Evolutionary conservation across 176 grass and related monocot genomes (phyloP).

Genomic region (Juncus inflexus): DNA sequence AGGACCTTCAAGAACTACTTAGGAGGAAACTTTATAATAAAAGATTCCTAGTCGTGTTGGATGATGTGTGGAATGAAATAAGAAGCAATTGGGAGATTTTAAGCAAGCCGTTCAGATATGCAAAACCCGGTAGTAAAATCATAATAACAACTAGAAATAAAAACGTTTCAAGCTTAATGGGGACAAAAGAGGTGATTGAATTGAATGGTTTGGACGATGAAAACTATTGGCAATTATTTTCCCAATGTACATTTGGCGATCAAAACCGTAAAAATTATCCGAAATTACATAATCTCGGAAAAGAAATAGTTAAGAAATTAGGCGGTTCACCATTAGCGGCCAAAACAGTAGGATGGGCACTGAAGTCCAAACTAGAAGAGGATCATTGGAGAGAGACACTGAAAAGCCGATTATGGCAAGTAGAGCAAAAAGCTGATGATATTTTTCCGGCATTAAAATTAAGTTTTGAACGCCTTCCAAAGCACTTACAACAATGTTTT

Average conservation of each 20-base stretch:
- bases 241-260: constrained; percentile 21
- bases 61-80: constrained; percentile 22
- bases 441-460: neutral
- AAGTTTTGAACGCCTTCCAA: constrained; percentile 7
- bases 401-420: neutral
- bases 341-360: neutral
- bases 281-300: neutral
- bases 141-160: constrained; percentile 15
- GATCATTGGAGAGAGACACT: neutral
- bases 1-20: neutral
- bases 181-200: neutral
- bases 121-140: neutral
- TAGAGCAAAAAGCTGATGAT: neutral
- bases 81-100: constrained; percentile 12
- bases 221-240: constrained; percentile 1
- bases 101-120: constrained; percentile 4
- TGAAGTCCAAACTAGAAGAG: neutral
- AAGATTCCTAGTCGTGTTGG: constrained; percentile 11
- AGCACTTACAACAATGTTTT: constrained; percentile 15
- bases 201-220: constrained; percentile 9
- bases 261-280: neutral
- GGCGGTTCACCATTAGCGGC: constrained; percentile 14
- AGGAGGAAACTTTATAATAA: neutral
- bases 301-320: constrained; percentile 11
- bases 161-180: neutral